A percentile compares a stretch with the other conserved stretches of the same genome.
phyloP scores from a whole-genome alignment of 805 yeast species.

The Martiniozyma abietophila region DNA sequence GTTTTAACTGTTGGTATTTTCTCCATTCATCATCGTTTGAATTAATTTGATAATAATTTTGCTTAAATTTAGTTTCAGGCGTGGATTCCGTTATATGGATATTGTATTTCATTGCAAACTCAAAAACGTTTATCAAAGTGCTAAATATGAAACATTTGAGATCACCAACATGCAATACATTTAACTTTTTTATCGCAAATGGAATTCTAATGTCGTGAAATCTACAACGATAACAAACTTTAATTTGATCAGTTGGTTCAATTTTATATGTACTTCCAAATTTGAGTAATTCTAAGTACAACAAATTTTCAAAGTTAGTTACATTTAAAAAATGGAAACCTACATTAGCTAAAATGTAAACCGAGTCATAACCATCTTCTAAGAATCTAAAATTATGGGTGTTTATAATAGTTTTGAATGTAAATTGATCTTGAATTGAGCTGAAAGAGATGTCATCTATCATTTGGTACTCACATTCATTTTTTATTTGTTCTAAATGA shows the following conservation, averaged over 20 bases:
- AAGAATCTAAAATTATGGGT: constrained; percentile 16
- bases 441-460: constrained; percentile 9
- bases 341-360: constrained; percentile 13
- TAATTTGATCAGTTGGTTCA: constrained; percentile 4
- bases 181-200: constrained; percentile 20
- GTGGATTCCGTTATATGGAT: too few species aligned
- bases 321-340: constrained; percentile 2
- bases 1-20: constrained; percentile 17
- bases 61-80: too few species aligned
- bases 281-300: constrained; percentile 14
- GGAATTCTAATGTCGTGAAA: constrained; percentile 29
- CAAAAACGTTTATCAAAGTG: constrained; percentile 18
- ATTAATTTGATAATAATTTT: too few species aligned
- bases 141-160: constrained; percentile 14
- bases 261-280: constrained; percentile 18
- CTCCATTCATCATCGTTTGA: constrained; percentile 15
- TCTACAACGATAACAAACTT: constrained; percentile 19
- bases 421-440: constrained; percentile 9
- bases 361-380: constrained; percentile 17
- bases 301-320: constrained; percentile 11
- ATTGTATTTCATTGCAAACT: constrained; percentile 3
- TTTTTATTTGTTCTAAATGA: constrained; percentile 13
- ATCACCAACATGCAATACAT: constrained; percentile 6
- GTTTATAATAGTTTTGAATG: background rate
- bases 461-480: constrained; percentile 3